Evolutionary conservation across 345 rosid species (phyloP), one percentile per base, ranked within the genome.

Genomic region (Gossypium bickii): DNA sequence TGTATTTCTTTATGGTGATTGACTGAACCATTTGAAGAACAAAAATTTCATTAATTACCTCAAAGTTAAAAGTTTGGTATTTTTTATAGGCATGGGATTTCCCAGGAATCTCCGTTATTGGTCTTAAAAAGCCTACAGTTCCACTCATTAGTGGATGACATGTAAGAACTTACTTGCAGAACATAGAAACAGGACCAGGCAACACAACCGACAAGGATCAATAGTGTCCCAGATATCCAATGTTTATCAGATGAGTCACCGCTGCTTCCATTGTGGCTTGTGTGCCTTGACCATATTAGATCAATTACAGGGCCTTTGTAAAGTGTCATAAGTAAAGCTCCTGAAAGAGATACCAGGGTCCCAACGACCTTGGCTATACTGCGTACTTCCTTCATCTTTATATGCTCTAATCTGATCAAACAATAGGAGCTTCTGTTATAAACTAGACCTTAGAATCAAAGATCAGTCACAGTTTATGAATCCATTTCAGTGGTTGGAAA

Each of bases 181-280:
- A 80, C 83, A 70, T 85, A 92, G 79, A 89, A 92, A 65, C 86
- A 83, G 64, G 94, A 90, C 97, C 94, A 92, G 48, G 91, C 81
- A 51, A 88, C 86, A 69, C 93, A 90, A 27, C 86, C 94, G 1
- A 90, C 73, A 12, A 92, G 83, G 76, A 94, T 83, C 67, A 89
- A 73, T 7, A 89, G 82, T 2, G 96, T 90, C 17, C 84, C 83
- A 60, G 8, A 77, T 56, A 24, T 89, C 91, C 91, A 87, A 63
- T 89, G 88, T 77, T 80, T 73, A n/a, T 73, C 68, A 7, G 70
- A n/a, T 38, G 67, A 73, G 48, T 15, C 45, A 5, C 59, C 25
- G 22, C 57, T 12, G 29, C 61, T 48, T 7, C 76, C 48, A 17
- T 60, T 3, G 59, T 62, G 76, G 76, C 34, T 73, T 61, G 60